phyloP scores from a whole-genome alignment of 139 green algal genomes.

The Spirogloea muscicola region DNA sequence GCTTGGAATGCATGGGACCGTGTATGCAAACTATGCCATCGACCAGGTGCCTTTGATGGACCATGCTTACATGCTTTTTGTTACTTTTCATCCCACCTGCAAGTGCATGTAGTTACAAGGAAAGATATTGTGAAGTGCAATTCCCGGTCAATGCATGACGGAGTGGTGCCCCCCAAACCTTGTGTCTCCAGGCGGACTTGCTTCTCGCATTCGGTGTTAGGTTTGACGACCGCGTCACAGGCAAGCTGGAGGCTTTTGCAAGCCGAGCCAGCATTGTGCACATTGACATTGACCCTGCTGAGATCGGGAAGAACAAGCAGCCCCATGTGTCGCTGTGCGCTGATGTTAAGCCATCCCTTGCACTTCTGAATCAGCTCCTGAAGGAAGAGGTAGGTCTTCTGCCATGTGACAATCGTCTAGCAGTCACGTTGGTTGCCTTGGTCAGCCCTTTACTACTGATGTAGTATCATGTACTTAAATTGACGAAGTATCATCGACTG shows the following conservation, averaged over 20 bases:
- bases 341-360: constrained; percentile 65
- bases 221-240: constrained; percentile 98
- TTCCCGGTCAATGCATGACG: not conserved
- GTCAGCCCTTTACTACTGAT: too few species aligned
- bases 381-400: constrained; percentile 62
- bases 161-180: not conserved
- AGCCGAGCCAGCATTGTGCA: constrained; percentile 86
- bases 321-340: constrained; percentile 79
- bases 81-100: too few species aligned
- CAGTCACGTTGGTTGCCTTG: too few species aligned
- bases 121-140: too few species aligned
- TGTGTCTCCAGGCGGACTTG: constrained; percentile 83
- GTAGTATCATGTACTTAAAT: too few species aligned
- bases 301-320: constrained; percentile 99
- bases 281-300: constrained; percentile 97
- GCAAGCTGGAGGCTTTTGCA: constrained; percentile 94
- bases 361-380: constrained; percentile 60
- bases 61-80: too few species aligned
- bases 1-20: constrained; percentile 97
- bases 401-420: too few species aligned
- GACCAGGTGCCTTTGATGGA: too few species aligned
- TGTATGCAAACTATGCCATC: constrained; percentile 84
- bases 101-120: too few species aligned
- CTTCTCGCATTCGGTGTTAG: constrained; percentile 90
- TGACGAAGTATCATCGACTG: too few species aligned